These are phyloP conservation scores for Mycena haematopus DNA, from an alignment of 768 basidiomycete genomes.

Conservation along the genomic window DNA sequence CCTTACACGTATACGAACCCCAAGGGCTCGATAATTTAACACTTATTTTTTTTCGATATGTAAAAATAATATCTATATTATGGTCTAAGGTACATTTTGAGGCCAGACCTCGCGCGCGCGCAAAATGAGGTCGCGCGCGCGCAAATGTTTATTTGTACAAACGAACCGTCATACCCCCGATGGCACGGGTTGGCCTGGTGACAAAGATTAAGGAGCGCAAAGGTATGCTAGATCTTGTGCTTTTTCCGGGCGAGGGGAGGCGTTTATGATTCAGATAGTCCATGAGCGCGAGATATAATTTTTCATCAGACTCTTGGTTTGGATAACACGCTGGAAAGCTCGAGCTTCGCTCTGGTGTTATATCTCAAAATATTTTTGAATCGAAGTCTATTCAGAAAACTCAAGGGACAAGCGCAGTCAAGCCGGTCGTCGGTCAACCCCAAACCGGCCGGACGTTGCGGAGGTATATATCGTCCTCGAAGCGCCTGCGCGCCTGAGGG, in stretches of 20 bases:
- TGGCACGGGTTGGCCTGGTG: too few relatives aligned
- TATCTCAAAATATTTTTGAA: not conserved
- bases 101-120: too few relatives aligned
- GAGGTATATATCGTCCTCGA: not conserved
- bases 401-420: too few relatives aligned
- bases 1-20: too few relatives aligned
- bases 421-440: too few relatives aligned
- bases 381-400: not conserved
- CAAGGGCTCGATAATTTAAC: too few relatives aligned
- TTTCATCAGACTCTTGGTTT: slow-evolving; percentile 42
- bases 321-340: not conserved
- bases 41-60: too few relatives aligned
- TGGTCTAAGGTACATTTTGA: too few relatives aligned
- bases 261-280: slow-evolving; percentile 46
- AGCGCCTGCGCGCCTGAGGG: not conserved
- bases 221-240: slow-evolving; percentile 47
- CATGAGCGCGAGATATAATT: slow-evolving; percentile 47
- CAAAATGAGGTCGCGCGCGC: too few relatives aligned
- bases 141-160: too few relatives aligned
- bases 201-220: slow-evolving; percentile 43
- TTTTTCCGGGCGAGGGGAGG: slow-evolving; percentile 57
- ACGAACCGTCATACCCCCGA: too few relatives aligned
- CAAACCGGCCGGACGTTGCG: not conserved
- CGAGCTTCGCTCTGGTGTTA: not conserved
- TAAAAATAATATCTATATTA: too few relatives aligned